Percentiles rank a stretch among this genome's conserved stretches.
Conservation (phyloP, 495 filamentous ascomycete genomes). For the Oleoguttula mirabilis region DNA sequence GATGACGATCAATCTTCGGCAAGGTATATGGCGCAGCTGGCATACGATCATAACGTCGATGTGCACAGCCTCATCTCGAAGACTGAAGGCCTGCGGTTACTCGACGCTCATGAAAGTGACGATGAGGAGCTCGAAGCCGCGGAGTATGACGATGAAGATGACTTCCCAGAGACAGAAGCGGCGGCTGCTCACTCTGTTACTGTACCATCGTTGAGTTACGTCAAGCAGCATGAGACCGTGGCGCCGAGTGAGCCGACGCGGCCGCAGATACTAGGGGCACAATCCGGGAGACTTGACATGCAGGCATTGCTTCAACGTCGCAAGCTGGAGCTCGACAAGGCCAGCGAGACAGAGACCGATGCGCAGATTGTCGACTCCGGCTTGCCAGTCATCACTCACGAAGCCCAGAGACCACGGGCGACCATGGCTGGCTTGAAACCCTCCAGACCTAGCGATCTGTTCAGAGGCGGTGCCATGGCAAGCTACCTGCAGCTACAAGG, state of each 20-base stretch:
- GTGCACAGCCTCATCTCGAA: slow-evolving; percentile 37
- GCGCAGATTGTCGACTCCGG: neutral
- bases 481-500: slow-evolving; percentile 22
- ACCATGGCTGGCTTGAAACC: neutral
- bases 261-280: neutral
- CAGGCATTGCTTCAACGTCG: slow-evolving; percentile 24
- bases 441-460: neutral
- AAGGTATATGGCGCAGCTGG: slow-evolving; percentile 18
- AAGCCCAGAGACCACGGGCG: neutral
- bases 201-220: neutral
- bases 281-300: slow-evolving; percentile 10
- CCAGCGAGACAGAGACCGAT: neutral
- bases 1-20: slow-evolving; percentile 26
- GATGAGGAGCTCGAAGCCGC: slow-evolving; percentile 35
- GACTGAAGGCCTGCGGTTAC: slow-evolving; percentile 38
- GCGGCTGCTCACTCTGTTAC: too few relatives aligned
- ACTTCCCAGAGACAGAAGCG: neutral
- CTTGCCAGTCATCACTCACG: neutral
- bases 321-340: slow-evolving; percentile 23
- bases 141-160: neutral
- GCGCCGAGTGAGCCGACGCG: neutral
- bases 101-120: slow-evolving; percentile 36
- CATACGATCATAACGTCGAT: slow-evolving; percentile 22
- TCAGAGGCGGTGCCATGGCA: slow-evolving; percentile 20
- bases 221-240: neutral